phyloP scores from a whole-genome alignment of 129 eudicot genomes.

The Oenanthe sinensis region DNA sequence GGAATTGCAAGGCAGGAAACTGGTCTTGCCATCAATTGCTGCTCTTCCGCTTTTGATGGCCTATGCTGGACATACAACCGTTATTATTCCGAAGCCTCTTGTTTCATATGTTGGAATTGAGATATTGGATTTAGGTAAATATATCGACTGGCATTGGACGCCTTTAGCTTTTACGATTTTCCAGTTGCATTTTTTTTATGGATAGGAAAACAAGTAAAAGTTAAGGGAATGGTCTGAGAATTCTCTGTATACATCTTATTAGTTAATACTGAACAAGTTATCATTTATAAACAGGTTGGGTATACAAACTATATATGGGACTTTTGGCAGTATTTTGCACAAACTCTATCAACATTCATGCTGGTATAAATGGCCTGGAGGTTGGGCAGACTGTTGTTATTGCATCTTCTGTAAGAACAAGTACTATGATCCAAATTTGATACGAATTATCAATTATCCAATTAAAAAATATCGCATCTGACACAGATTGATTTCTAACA shows the following conservation, averaged over 20 bases:
- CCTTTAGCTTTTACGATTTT: not conserved
- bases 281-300: slow-evolving; percentile 50
- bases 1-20: slow-evolving; percentile 54
- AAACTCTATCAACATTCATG: slow-evolving; percentile 92
- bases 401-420: slow-evolving; percentile 76
- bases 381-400: slow-evolving; percentile 97
- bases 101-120: slow-evolving; percentile 24
- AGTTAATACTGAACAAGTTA: not conserved
- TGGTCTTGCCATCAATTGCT: slow-evolving; percentile 80
- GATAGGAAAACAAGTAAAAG: not conserved
- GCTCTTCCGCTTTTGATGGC: slow-evolving; percentile 98
- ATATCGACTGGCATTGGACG: not conserved
- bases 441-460: not conserved
- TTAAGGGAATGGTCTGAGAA: not conserved
- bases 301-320: slow-evolving; percentile 87
- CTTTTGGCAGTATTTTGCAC: slow-evolving; percentile 96
- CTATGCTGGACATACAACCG: slow-evolving; percentile 94
- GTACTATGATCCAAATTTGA: slow-evolving; percentile 7
- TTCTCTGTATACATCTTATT: not conserved
- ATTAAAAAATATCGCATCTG: slow-evolving; percentile 12
- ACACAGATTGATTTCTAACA: slow-evolving; percentile 28
- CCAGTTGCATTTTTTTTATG: not conserved
- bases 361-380: slow-evolving; percentile 96
- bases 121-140: slow-evolving; percentile 3
- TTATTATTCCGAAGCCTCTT: slow-evolving; percentile 92